Conservation (phyloP, 2,329 filamentous ascomycete genomes). For the Stachybotrys elegans region DNA sequence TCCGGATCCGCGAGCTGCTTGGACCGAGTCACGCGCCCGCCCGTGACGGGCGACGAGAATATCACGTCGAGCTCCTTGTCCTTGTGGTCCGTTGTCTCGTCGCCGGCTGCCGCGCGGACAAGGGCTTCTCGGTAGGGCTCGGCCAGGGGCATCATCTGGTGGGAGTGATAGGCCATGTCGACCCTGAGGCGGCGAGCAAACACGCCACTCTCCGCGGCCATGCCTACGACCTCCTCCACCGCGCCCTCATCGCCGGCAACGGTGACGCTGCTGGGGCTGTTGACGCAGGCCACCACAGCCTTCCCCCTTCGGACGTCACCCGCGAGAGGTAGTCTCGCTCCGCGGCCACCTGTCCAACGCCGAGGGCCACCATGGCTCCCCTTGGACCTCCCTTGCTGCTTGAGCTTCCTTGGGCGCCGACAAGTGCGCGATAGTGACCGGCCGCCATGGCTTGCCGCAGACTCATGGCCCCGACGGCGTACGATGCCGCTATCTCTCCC, state of each 20-base stretch:
- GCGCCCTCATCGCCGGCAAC: constrained; percentile 42
- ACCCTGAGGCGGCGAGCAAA: constrained; percentile 45
- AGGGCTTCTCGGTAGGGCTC: background rate
- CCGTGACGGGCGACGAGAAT: background rate
- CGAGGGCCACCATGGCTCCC: constrained; percentile 54
- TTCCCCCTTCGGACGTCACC: constrained; percentile 12
- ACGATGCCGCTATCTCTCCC: constrained; percentile 45
- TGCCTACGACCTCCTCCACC: constrained; percentile 25
- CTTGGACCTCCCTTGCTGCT: constrained; percentile 34
- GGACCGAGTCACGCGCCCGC: background rate
- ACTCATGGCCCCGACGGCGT: constrained; percentile 36
- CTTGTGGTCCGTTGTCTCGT: too few relatives aligned
- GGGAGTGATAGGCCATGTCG: constrained; percentile 49
- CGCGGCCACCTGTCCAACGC: constrained; percentile 24
- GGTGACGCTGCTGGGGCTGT: constrained; percentile 48
- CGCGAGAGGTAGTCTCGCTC: background rate
- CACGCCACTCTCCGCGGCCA: constrained; percentile 27
- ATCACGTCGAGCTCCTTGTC: background rate
- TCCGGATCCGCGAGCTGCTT: background rate
- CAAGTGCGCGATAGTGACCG: constrained; percentile 43
- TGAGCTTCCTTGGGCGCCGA: constrained; percentile 36
- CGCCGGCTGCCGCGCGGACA: too few relatives aligned
- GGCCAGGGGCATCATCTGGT: constrained; percentile 2
- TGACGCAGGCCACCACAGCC: constrained; percentile 37
- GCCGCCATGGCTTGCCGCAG: constrained; percentile 40